phyloP scores from a whole-genome alignment of 2,329 filamentous ascomycete genomes.

The Mariannaea sp. region DNA sequence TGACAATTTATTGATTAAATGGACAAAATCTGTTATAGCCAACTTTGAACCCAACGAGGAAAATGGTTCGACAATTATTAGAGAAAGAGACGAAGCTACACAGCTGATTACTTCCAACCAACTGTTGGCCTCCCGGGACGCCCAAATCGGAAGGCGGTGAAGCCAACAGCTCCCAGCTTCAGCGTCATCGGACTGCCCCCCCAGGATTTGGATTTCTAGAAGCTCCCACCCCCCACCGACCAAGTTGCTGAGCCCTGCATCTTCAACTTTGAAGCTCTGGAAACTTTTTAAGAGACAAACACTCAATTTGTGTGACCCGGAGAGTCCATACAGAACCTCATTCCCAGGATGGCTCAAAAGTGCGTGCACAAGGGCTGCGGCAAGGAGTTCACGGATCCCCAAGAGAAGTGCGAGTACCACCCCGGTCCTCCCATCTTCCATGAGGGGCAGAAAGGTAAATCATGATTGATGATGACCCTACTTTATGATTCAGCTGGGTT shows the following conservation, averaged over 20 bases:
- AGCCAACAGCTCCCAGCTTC: slow-evolving; percentile 19
- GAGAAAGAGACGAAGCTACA: too few species aligned
- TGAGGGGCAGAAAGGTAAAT: slow-evolving; percentile 93
- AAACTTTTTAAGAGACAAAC: too few species aligned
- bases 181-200: slow-evolving; percentile 35
- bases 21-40: too few species aligned
- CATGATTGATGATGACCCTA: too few species aligned
- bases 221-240: slow-evolving; percentile 46
- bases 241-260: slow-evolving; percentile 19
- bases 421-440: slow-evolving; percentile 94
- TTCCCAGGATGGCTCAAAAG: slow-evolving; percentile 69
- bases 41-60: too few species aligned
- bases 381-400: slow-evolving; percentile 80
- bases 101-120: too few species aligned
- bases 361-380: slow-evolving; percentile 97
- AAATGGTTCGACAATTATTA: too few species aligned
- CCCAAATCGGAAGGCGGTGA: slow-evolving; percentile 45
- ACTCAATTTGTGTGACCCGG: slow-evolving; percentile 7
- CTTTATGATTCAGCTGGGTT: too few species aligned
- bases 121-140: too few species aligned
- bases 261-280: slow-evolving; percentile 6
- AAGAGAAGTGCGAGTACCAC: slow-evolving; percentile 89
- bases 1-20: too few species aligned
- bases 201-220: slow-evolving; percentile 49
- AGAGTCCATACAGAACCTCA: slow-evolving; percentile 6